These are phyloP conservation scores for Globisporangium rhizosaccharum DNA, from an alignment of 352 stramenopile genomes.

Conservation along the genomic window DNA sequence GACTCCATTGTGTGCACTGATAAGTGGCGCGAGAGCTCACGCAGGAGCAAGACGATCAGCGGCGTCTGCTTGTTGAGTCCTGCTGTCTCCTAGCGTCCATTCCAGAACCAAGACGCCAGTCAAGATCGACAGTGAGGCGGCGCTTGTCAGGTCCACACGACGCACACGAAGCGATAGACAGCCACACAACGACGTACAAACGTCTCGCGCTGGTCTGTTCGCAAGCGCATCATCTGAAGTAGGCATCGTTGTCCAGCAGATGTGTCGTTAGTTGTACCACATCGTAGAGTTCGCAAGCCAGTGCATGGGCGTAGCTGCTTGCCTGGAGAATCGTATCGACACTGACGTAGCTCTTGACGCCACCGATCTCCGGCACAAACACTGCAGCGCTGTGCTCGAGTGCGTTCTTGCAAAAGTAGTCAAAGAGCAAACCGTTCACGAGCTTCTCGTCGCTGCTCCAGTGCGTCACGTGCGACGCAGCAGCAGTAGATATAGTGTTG, in stretches of 20 bases:
- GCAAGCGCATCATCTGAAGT: conserved; percentile 31
- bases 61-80: conserved; percentile 14
- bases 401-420: conserved; percentile 41
- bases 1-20: conserved; percentile 35
- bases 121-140: not conserved
- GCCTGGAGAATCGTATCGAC: conserved; percentile 42
- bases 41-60: conserved; percentile 30
- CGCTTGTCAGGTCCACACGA: too few relatives aligned
- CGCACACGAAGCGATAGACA: not conserved
- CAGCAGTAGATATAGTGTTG: not conserved
- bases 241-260: not conserved
- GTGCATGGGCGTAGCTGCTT: not conserved
- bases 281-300: not conserved
- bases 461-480: conserved; percentile 8
- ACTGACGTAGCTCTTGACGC: conserved; percentile 33
- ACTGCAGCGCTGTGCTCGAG: conserved; percentile 62
- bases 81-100: conserved; percentile 15
- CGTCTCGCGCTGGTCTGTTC: conserved; percentile 15
- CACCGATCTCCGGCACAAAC: conserved; percentile 65
- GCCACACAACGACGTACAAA: conserved; percentile 18
- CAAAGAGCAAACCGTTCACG: conserved; percentile 49
- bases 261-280: not conserved
- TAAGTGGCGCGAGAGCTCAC: conserved; percentile 28
- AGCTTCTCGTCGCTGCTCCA: conserved; percentile 43
- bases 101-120: too few relatives aligned